Base-by-base conservation (phyloP, 1,284 basidiomycete genomes). In the Amylostereum areolatum region DNA sequence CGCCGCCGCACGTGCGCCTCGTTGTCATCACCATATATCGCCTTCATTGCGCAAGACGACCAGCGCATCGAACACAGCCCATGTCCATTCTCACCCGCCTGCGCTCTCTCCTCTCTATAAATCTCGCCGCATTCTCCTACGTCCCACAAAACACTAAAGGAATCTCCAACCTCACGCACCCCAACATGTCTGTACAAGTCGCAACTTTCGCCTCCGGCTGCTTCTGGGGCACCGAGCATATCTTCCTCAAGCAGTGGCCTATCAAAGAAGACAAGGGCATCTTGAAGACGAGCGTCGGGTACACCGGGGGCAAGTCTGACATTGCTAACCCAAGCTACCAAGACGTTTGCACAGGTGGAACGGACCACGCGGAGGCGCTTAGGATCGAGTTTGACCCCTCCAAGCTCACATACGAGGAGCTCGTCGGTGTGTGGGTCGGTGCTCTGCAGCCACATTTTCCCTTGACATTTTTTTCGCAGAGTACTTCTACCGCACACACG, bases 401-500 rank as follows among this genome's bases (percentile, higher is more conserved):
- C 32, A 70, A 86, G 35, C 83, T 96, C 12, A 75, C 74, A 27
- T 97, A 95, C 57, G 89, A 73, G 24, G 85, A 94, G 63, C 79
- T 97, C 43, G 88, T 94, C 42, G 85, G 83, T 83, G 61, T 57
- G 82, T 67, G 28, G 6, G 29, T 3, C 12, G 27, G 12, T 42
- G 10, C 12, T 35, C 60, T 25, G 24, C 31, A 10, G 5, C 11
- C 25, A 2, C 28, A 29, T 32, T 18, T 24, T 6, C 31, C 18
- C 55, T 12, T n/a, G 4, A n/a, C 8, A 32, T 18, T 3, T 1
- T 18, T 24, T 25, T n/a, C 40, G 41, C 63, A 83, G 92, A 96
- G 69, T 94, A 93, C 73, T 94, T 95, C 69, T 95, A 92, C 66
- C 81, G 95, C 43, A 95, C 91, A 0, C 96, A 99, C 64, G 94